Evolutionary conservation across 139 green algal species (phyloP), one percentile per base, ranked within the genome.

Genomic region (Chlorella ohadii): DNA sequence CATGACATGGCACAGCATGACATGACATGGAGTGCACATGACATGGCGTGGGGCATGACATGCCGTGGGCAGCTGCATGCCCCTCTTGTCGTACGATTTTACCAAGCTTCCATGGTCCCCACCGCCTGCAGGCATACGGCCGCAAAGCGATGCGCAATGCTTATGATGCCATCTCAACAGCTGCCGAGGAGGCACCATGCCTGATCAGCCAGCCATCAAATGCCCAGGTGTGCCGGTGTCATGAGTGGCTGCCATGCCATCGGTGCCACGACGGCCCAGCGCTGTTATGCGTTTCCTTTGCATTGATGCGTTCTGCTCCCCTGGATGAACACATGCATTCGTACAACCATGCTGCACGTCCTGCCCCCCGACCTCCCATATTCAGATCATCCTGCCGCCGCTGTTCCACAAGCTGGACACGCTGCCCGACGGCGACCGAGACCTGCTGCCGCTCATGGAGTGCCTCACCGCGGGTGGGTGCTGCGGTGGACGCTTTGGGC

Each of bases 371-470:
- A n/a, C n/a, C n/a, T n/a, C n/a, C n/a, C n/a, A n/a, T n/a, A n/a
- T 1, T 12, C 70, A 77, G 70, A 38, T 77, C 61, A 82, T 88
- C 44, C 78, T 86, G 56, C 71, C 73, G 16, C 41, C 83, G 17
- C 59, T 86, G 44, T 73, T 86, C 82, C 12, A 16, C 41, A 86
- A 89, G 59, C 68, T 86, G 31, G 84, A 39, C 51, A 70, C 84
- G 22, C 78, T 83, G 78, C 78, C 39, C 0, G 94, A 95, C 81
- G 85, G 73, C 38, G 90, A 97, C 81, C 65, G 83, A 2, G 94
- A 98, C 51, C 82, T 97, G 55, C 90, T 96, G 55, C 94, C 96
- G 1, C 87, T 98, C 1, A 88, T 99, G 67, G 96, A 99, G 87
- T 98, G 93, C 89, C 83, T 99, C 3, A 92, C 56, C 5, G 39